These are phyloP conservation scores for Mycena latifolia DNA, from an alignment of 768 basidiomycete species.

Conservation along the genomic window DNA sequence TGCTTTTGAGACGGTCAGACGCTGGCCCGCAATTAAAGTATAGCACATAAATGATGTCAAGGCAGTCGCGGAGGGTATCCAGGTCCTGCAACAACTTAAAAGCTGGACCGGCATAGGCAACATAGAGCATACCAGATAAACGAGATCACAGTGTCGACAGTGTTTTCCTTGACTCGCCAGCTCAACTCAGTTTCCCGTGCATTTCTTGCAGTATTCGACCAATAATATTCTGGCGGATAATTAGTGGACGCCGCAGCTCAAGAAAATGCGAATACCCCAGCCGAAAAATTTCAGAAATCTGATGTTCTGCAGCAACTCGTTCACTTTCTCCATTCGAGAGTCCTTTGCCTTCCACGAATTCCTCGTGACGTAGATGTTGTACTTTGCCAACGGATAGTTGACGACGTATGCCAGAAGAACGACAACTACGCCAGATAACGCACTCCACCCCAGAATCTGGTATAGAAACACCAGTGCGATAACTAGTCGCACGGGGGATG, in stretches of 20 bases:
- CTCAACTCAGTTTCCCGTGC: slow-evolving; percentile 73
- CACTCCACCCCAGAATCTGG: slow-evolving; percentile 84
- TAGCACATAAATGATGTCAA: slow-evolving; percentile 74
- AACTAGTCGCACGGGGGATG: slow-evolving; percentile 70
- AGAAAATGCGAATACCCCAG: slow-evolving; percentile 63
- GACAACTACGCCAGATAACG: slow-evolving; percentile 77
- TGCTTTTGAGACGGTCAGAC: slow-evolving; percentile 81
- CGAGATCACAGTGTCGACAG: slow-evolving; percentile 69
- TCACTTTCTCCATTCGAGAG: slow-evolving; percentile 75
- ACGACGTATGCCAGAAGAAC: slow-evolving; percentile 71
- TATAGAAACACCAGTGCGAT: slow-evolving; percentile 82
- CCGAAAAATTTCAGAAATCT: slow-evolving; percentile 82
- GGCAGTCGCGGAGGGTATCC: slow-evolving; percentile 80
- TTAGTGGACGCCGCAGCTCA: slow-evolving; percentile 11
- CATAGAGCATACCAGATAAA: slow-evolving; percentile 71
- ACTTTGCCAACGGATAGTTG: slow-evolving; percentile 77
- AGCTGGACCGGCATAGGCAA: neutral
- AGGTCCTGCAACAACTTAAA: slow-evolving; percentile 59
- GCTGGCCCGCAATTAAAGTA: slow-evolving; percentile 73
- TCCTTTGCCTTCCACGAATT: slow-evolving; percentile 75
- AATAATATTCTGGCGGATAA: slow-evolving; percentile 62
- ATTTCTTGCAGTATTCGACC: slow-evolving; percentile 65
- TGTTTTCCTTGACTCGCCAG: slow-evolving; percentile 76
- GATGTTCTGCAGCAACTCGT: slow-evolving; percentile 82
- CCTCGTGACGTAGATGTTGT: slow-evolving; percentile 73